phyloP scores from a whole-genome alignment of 495 filamentous ascomycete species.

The Clohesyomyces aquaticus region DNA sequence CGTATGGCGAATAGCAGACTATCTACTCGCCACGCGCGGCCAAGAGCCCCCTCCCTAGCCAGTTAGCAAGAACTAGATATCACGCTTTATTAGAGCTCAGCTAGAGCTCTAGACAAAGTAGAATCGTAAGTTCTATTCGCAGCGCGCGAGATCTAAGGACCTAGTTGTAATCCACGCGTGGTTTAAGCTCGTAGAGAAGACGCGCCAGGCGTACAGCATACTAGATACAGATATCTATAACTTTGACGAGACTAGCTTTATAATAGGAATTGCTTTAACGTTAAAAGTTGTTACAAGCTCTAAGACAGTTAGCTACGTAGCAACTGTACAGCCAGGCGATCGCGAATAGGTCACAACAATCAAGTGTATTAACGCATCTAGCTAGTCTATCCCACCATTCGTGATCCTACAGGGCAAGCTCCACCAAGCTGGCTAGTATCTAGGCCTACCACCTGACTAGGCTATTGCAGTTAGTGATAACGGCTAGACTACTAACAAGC shows the following conservation, averaged over 20 bases:
- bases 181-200: too few species aligned
- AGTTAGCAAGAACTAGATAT: too few species aligned
- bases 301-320: constrained; percentile 33
- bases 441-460: constrained; percentile 9
- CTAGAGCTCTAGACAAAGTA: too few species aligned
- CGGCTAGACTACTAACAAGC: constrained; percentile 22
- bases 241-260: constrained; percentile 52
- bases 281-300: constrained; percentile 24
- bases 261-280: constrained; percentile 42
- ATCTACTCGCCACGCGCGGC: too few species aligned
- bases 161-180: too few species aligned
- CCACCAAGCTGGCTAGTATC: constrained; percentile 27
- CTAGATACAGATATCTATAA: constrained; percentile 51
- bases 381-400: constrained; percentile 23
- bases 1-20: too few species aligned
- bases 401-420: constrained; percentile 21
- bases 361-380: constrained; percentile 39
- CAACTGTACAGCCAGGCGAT: constrained; percentile 47
- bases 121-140: too few species aligned
- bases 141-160: too few species aligned
- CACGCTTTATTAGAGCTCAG: too few species aligned
- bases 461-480: constrained; percentile 12
- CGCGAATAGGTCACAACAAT: constrained; percentile 50
- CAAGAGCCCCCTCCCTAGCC: too few species aligned
- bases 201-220: constrained; percentile 46